These are phyloP conservation scores for Coniochaeta sp. DNA, from an alignment of 2,329 filamentous ascomycete species.

Conservation along the genomic window DNA sequence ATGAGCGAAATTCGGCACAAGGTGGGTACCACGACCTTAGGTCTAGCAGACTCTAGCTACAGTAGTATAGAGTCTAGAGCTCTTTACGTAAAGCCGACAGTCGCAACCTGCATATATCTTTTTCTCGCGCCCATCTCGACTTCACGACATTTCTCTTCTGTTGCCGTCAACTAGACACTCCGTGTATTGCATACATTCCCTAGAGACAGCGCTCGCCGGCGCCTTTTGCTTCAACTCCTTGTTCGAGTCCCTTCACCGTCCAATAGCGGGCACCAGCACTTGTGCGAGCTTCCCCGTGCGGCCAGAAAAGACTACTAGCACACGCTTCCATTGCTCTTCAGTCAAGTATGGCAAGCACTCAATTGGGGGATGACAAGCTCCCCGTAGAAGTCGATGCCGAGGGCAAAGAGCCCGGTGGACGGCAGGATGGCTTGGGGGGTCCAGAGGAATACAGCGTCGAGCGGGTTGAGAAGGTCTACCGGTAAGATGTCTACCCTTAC, in stretches of 20 bases:
- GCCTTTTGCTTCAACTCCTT: neutral
- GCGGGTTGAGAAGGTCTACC: constrained; percentile 47
- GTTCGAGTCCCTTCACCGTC: neutral
- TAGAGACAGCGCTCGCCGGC: neutral
- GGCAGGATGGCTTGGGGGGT: constrained; percentile 6
- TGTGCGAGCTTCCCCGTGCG: neutral
- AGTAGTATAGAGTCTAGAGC: neutral
- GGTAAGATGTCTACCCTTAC: constrained; percentile 14
- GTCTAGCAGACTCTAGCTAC: too few relatives aligned
- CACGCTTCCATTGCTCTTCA: constrained; percentile 42
- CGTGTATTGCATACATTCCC: neutral
- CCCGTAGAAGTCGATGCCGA: constrained; percentile 11
- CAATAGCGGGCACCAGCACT: neutral
- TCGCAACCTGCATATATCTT: neutral
- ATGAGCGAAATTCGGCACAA: neutral
- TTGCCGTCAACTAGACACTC: neutral
- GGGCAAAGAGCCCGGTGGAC: constrained; percentile 8
- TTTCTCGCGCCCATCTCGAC: neutral
- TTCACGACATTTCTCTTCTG: neutral
- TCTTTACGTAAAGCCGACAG: neutral
- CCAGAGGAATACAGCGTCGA: constrained; percentile 38
- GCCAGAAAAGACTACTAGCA: constrained; percentile 39
- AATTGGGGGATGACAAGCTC: constrained; percentile 11
- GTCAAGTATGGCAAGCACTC: constrained; percentile 37
- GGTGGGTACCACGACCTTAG: neutral